These are phyloP conservation scores for Dothistroma septosporum DNA, from an alignment of 2,329 filamentous ascomycete species.

Conservation along the genomic window DNA sequence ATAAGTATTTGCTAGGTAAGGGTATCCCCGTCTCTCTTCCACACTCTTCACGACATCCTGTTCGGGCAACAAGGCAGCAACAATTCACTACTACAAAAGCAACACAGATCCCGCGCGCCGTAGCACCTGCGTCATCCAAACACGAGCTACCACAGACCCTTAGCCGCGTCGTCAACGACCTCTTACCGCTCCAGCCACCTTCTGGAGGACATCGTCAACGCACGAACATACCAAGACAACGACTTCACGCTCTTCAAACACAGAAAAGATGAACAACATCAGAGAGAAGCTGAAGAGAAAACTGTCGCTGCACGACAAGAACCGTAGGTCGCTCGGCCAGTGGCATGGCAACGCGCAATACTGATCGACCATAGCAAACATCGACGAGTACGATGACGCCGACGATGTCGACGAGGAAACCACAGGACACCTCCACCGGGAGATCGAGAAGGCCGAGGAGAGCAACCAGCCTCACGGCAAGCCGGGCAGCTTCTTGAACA, in stretches of 20 bases:
- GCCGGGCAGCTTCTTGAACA: slow-evolving; percentile 37
- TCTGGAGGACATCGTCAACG: neutral
- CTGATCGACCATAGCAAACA: slow-evolving; percentile 22
- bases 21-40: neutral
- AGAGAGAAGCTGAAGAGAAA: slow-evolving; percentile 37
- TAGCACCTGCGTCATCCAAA: neutral
- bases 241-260: slow-evolving; percentile 3
- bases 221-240: neutral
- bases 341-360: neutral
- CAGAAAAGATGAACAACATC: slow-evolving; percentile 34
- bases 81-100: neutral
- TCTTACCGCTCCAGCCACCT: slow-evolving; percentile 1
- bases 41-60: neutral
- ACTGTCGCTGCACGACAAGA: slow-evolving; percentile 37
- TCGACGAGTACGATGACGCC: slow-evolving; percentile 31
- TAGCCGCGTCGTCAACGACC: neutral
- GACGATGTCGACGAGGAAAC: slow-evolving; percentile 38
- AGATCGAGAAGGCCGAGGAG: slow-evolving; percentile 35
- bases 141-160: neutral
- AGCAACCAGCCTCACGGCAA: slow-evolving; percentile 32
- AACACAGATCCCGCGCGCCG: neutral
- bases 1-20: neutral
- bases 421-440: slow-evolving; percentile 34
- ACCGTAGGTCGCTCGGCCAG: slow-evolving; percentile 23
- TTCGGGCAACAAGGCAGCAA: neutral